Evolutionary conservation across 1,284 basidiomycete genomes (phyloP), one percentile per base, ranked within the genome.

Genomic region (Cutaneotrichosporon cyanovorans): DNA sequence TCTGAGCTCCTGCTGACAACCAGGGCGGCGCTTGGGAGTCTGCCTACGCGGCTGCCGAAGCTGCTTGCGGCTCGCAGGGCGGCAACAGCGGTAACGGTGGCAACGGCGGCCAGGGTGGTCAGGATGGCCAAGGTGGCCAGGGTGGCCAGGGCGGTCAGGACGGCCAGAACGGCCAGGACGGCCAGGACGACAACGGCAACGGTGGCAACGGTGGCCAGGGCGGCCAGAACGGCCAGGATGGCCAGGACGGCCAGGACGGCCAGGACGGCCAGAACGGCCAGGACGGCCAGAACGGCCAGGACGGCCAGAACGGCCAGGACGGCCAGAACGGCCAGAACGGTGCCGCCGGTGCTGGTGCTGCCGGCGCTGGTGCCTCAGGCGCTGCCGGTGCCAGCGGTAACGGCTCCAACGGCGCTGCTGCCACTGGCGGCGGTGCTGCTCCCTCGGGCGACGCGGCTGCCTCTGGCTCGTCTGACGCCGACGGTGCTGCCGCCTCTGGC

Each of bases 41-140:
- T n/a, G n/a, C n/a, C n/a, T n/a, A n/a, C n/a, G n/a, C n/a, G n/a
- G n/a, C n/a, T n/a, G n/a, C n/a, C n/a, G 40, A 21, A 28, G 39
- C 34, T 15, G 25, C 32, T n/a, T 28, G 34, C 34, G 38, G 59
- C 41, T 15, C 65, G 59, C 19, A 51, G 48, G 1, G 49, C 36
- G n/a, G 21, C 14, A 37, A 57, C 50, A 36, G 51, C 53, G 20
- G 51, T 45, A 2, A 59, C 45, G 19, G 58, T 18, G 8, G 35
- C 7, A 23, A 22, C 32, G n/a, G n/a, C 30, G 4, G 22, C 20
- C 6, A 14, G 5, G 40, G 30, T 31, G 40, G 40, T n/a, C 19
- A 38, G 25, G 37, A 31, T 35, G 38, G 59, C 41, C 15, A 65
- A 59, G 19, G 51, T 48, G 1, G 49, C 36, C 35, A 57, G 49